These are phyloP conservation scores for Neurospora hispaniola DNA, from an alignment of 495 filamentous ascomycete species.

Conservation along the genomic window DNA sequence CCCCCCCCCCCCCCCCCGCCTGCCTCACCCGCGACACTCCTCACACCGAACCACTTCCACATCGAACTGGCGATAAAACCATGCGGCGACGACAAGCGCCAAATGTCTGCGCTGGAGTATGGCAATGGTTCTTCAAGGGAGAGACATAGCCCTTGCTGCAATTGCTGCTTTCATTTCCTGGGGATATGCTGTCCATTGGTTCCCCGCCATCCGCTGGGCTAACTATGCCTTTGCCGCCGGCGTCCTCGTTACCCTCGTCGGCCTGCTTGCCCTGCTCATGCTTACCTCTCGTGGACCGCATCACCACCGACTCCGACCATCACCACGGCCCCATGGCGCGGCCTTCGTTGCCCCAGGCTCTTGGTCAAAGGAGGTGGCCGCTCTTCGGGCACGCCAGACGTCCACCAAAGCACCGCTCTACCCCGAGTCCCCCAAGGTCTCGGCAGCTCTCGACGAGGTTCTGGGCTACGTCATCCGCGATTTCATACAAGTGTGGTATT, in stretches of 20 bases:
- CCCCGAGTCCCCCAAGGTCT: constrained; percentile 67
- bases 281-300: constrained; percentile 47
- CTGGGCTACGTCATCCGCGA: constrained; percentile 69
- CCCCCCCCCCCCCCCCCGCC: not conserved
- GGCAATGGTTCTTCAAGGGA: constrained; percentile 70
- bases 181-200: constrained; percentile 71
- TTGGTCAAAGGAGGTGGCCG: constrained; percentile 60
- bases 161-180: constrained; percentile 71
- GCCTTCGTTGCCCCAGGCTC: constrained; percentile 51
- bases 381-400: constrained; percentile 42
- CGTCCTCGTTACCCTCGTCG: constrained; percentile 39
- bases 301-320: constrained; percentile 25
- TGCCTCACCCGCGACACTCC: not conserved
- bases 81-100: constrained; percentile 29
- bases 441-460: constrained; percentile 68
- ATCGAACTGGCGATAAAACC: constrained; percentile 14
- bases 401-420: constrained; percentile 54
- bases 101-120: constrained; percentile 10
- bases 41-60: not conserved
- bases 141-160: constrained; percentile 61
- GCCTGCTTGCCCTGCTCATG: constrained; percentile 47
- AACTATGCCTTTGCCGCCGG: constrained; percentile 71
- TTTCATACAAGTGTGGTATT: constrained; percentile 84
- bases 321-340: constrained; percentile 35
- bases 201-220: constrained; percentile 66